Base-by-base conservation (phyloP, 495 filamentous ascomycete species). In the Neurospora sp. region DNA sequence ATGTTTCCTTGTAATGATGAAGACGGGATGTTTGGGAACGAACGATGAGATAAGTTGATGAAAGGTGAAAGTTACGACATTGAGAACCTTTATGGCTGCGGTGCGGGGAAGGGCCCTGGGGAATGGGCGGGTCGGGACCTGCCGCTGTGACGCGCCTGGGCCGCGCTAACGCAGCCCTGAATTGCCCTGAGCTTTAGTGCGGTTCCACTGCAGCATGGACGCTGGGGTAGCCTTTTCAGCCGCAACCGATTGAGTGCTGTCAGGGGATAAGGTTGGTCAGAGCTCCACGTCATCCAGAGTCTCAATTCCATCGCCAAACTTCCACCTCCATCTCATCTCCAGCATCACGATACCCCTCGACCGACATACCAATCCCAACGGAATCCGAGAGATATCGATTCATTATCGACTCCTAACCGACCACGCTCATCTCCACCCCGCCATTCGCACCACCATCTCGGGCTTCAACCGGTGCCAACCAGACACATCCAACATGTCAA, bases 401-500 rank as follows among this genome's bases (percentile, higher is more conserved):
- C 53, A 35, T 35, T 18, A 37, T 16, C 14, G 31, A 65, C 53
- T 3, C 27, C 53, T 16, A 16, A 31, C 14, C 53, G 22, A 5
- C 22, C 6, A 16, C 70, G 46, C 11, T 11, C 71, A 18, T 41
- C 27, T 16, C 39, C 22, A 48, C 16, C 46, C 27, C 11, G 40
- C 59, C 69, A 27, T 71, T 69, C 39, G 3, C 41, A 11, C 4
- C 35, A 38, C 16, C n/a, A 31, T 68, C 4, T n/a, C 59, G n/a
- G 0, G 10, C n/a, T 39, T 37, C n/a, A 12, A 16, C 39, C 69
- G 4, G 9, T 6, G n/a, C 46, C 39, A 3, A 1, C 71, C 14
- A 69, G 11, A 39, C 6, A 27, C 53, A n/a, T n/a, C 10, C 48
- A 35, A 46, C 72, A 96, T 96, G 93, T 93, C 93, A 18, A 93